Conservation (phyloP, 768 basidiomycete species). For the Gymnopilus dilepis region DNA sequence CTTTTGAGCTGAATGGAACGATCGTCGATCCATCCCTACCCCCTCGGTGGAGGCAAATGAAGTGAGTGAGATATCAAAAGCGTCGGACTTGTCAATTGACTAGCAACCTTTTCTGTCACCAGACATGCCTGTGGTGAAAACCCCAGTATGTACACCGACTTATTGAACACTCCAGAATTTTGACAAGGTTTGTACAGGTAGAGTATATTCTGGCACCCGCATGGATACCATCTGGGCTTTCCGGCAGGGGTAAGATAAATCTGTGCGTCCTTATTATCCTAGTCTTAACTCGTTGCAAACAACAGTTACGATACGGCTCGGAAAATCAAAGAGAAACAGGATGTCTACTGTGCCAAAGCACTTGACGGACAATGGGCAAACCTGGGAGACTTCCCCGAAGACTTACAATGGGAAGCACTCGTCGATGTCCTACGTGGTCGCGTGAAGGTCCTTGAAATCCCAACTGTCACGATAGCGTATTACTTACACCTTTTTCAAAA, state of each 20-base stretch:
- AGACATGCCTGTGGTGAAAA: constrained; percentile 63
- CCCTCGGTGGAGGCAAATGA: constrained; percentile 75
- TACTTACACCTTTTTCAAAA: not conserved
- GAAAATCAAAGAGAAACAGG: constrained; percentile 66
- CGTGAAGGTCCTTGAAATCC: constrained; percentile 54
- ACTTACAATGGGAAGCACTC: constrained; percentile 75
- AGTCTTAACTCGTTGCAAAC: constrained; percentile 30
- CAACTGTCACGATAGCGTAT: not conserved
- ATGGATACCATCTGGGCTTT: constrained; percentile 75
- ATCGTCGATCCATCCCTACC: constrained; percentile 40
- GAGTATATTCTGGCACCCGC: constrained; percentile 52
- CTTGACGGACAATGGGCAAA: constrained; percentile 50
- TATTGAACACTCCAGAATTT: constrained; percentile 7
- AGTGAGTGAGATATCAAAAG: constrained; percentile 43
- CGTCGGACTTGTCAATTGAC: not conserved
- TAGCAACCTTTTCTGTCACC: not conserved
- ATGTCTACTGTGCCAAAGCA: constrained; percentile 63
- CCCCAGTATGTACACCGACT: constrained; percentile 45
- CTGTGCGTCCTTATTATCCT: not conserved
- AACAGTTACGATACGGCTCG: constrained; percentile 64
- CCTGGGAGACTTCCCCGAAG: constrained; percentile 63
- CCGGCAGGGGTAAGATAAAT: constrained; percentile 51
- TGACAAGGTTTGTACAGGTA: constrained; percentile 32
- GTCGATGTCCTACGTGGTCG: constrained; percentile 80
- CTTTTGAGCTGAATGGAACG: constrained; percentile 52